phyloP scores from a whole-genome alignment of 202 grass and related monocot species.

The Bolboschoenoplectus hybrid region DNA sequence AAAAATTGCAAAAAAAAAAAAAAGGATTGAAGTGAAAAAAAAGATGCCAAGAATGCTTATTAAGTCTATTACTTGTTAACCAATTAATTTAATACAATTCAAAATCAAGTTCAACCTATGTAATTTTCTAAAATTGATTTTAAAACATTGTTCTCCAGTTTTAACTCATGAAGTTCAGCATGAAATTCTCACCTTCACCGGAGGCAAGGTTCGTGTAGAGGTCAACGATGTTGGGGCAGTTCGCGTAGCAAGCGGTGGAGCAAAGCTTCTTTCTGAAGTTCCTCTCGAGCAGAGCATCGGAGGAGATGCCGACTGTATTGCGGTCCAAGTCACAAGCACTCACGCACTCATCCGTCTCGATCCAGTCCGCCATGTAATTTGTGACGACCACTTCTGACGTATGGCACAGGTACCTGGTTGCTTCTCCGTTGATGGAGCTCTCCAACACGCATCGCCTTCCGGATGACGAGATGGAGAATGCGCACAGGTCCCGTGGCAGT shows the following conservation, averaged over 20 bases:
- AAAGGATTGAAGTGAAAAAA: not conserved
- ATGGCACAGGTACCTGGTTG: slow-evolving; percentile 46
- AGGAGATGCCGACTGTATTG: slow-evolving; percentile 53
- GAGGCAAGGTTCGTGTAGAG: slow-evolving; percentile 67
- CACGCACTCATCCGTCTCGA: slow-evolving; percentile 65
- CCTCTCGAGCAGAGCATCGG: slow-evolving; percentile 49
- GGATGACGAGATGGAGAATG: slow-evolving; percentile 61
- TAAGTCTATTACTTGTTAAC: not conserved
- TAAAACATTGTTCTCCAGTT: not conserved
- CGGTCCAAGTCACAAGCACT: slow-evolving; percentile 56
- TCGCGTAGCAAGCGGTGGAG: slow-evolving; percentile 51
- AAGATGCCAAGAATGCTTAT: too few relatives aligned
- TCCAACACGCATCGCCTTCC: slow-evolving; percentile 61
- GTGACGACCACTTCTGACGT: slow-evolving; percentile 50
- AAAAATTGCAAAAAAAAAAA: not conserved
- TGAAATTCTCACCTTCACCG: slow-evolving; percentile 50
- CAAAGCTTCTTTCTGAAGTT: slow-evolving; percentile 49
- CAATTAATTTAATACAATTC: not conserved
- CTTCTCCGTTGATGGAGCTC: slow-evolving; percentile 27
- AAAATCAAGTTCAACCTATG: not conserved
- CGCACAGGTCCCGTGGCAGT: slow-evolving; percentile 60
- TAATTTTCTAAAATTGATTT: not conserved
- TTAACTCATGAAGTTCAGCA: not conserved
- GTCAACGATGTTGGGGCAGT: slow-evolving; percentile 65
- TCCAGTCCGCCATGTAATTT: slow-evolving; percentile 44